A percentile compares a stretch with the other conserved stretches of the same genome.
phyloP scores from a whole-genome alignment of 2,329 filamentous ascomycete species.

The Diaporthe sp. region DNA sequence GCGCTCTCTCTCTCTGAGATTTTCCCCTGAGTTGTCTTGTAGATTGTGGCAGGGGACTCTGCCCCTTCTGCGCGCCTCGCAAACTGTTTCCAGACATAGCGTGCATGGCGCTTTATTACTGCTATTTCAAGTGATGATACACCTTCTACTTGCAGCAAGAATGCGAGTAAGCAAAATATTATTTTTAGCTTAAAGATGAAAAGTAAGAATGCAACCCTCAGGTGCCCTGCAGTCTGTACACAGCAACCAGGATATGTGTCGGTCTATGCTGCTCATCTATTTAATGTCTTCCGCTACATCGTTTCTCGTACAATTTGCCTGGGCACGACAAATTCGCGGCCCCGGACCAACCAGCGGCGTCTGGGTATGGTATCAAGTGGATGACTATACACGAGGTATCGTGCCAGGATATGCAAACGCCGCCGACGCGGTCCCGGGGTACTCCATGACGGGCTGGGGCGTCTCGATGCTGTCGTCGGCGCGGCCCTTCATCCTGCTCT shows the following conservation, averaged over 20 bases:
- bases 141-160: no score
- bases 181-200: neutral
- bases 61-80: neutral
- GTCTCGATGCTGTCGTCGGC: slow-evolving; percentile 33
- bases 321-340: no score
- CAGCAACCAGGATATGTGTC: neutral
- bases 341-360: neutral
- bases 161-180: neutral
- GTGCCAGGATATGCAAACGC: slow-evolving; percentile 22
- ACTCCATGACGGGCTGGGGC: slow-evolving; percentile 28
- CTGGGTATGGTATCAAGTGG: neutral
- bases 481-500: slow-evolving; percentile 48
- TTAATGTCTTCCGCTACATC: neutral
- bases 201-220: neutral
- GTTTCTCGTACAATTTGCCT: neutral
- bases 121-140: neutral
- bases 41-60: neutral
- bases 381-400: neutral
- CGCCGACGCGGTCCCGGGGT: slow-evolving; percentile 32
- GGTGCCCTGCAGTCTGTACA: neutral
- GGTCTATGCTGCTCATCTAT: neutral
- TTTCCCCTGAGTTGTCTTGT: no score
- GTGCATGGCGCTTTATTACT: neutral
- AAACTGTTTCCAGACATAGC: neutral
- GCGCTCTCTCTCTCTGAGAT: neutral